Evolutionary conservation across 2,329 filamentous ascomycete species (phyloP).

Genomic region (Penicillium janthinellum): DNA sequence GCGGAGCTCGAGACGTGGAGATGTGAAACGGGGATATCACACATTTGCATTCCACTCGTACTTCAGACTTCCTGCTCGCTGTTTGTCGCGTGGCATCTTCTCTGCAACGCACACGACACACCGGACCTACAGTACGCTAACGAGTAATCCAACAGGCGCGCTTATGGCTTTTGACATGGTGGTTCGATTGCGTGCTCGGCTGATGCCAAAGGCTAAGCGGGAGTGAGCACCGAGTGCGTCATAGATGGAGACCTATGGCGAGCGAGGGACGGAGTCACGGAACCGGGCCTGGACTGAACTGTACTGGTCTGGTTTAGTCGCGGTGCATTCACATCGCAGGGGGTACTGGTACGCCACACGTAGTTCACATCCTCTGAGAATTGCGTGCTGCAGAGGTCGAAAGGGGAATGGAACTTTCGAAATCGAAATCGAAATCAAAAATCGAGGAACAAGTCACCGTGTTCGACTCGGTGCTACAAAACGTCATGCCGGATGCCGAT

Average conservation of each 20-base stretch:
- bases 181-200: conserved; percentile 31
- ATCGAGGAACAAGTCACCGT: background rate
- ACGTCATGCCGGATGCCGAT: background rate
- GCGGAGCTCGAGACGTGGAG: background rate
- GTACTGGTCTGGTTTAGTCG: background rate
- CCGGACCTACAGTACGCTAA: conserved; percentile 3
- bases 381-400: background rate
- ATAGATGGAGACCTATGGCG: background rate
- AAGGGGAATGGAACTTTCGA: background rate
- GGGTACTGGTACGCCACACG: background rate
- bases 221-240: conserved; percentile 21
- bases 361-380: background rate
- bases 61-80: no score
- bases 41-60: no score
- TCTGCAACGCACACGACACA: background rate
- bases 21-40: no score
- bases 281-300: background rate
- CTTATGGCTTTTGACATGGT: conserved; percentile 45
- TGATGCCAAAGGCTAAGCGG: conserved; percentile 33
- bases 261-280: background rate
- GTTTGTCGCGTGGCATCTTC: background rate
- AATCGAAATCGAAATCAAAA: background rate
- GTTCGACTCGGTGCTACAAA: background rate
- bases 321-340: background rate
- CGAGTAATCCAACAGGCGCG: conserved; percentile 29